These are phyloP conservation scores for Fusarium hainanense DNA, from an alignment of 2,329 filamentous ascomycete genomes.

Conservation along the genomic window DNA sequence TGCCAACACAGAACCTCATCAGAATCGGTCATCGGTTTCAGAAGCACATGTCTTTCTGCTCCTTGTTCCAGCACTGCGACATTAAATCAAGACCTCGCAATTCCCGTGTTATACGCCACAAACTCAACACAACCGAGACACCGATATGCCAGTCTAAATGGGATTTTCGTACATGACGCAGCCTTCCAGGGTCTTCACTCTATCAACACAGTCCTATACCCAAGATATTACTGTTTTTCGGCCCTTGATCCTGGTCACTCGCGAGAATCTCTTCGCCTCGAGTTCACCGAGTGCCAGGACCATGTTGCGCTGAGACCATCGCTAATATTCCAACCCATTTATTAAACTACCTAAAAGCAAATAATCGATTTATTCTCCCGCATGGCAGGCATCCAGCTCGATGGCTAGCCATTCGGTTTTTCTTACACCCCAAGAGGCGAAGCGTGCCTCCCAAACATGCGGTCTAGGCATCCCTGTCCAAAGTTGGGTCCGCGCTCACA, in stretches of 20 bases:
- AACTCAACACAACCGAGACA: slow-evolving; percentile 17
- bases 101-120: slow-evolving; percentile 10
- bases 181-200: slow-evolving; percentile 21
- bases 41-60: slow-evolving; percentile 24
- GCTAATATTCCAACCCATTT: slow-evolving; percentile 14
- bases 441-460: slow-evolving; percentile 38
- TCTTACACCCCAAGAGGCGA: slow-evolving; percentile 23
- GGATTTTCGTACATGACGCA: slow-evolving; percentile 30
- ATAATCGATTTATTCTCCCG: slow-evolving; percentile 14
- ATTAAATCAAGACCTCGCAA: slow-evolving; percentile 25
- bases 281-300: slow-evolving; percentile 19
- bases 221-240: slow-evolving; percentile 10
- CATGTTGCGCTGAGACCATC: slow-evolving; percentile 24
- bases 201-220: slow-evolving; percentile 9
- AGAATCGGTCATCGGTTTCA: slow-evolving; percentile 29
- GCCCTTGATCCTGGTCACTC: slow-evolving; percentile 29
- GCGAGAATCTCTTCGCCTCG: slow-evolving; percentile 32
- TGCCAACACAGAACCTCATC: slow-evolving; percentile 28
- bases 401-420: not conserved
- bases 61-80: slow-evolving; percentile 13
- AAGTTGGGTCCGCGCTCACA: slow-evolving; percentile 27
- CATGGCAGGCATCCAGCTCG: slow-evolving; percentile 15
- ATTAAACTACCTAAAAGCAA: slow-evolving; percentile 23
- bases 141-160: slow-evolving; percentile 4
- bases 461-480: slow-evolving; percentile 44